phyloP scores from a whole-genome alignment of 2,329 filamentous ascomycete genomes.

The Pleoardoris graminearum region DNA sequence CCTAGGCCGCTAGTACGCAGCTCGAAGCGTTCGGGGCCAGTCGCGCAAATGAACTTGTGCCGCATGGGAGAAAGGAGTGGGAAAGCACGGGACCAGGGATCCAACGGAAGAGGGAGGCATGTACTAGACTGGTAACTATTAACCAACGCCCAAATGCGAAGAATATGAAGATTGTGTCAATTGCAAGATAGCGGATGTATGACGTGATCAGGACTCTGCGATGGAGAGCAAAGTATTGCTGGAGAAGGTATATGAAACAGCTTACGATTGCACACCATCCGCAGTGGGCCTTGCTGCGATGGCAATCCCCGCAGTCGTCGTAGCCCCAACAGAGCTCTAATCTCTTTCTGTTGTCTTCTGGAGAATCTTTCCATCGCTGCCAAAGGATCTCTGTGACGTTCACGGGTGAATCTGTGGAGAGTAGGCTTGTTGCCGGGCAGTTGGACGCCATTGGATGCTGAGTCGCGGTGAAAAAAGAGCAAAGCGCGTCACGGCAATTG shows the following conservation, averaged over 20 bases:
- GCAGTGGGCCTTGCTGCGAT: conserved; percentile 41
- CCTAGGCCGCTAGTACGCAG: conserved; percentile 50
- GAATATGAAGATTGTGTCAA: too few relatives aligned
- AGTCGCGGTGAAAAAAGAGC: too few relatives aligned
- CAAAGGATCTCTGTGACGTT: conserved; percentile 32
- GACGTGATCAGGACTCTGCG: too few relatives aligned
- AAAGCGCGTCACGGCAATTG: too few relatives aligned
- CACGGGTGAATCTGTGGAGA: conserved; percentile 6
- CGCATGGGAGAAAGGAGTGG: conserved; percentile 47
- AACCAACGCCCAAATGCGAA: too few relatives aligned
- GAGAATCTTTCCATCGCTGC: conserved; percentile 30
- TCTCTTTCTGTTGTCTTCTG: conserved; percentile 37
- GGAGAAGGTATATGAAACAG: conserved; percentile 12
- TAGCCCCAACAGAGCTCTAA: conserved; percentile 42
- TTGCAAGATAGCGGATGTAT: too few relatives aligned
- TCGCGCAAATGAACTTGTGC: conserved; percentile 41
- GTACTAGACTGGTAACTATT: conserved; percentile 40
- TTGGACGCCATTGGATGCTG: conserved; percentile 20
- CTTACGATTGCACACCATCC: conserved; percentile 52
- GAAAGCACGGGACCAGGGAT: conserved; percentile 42
- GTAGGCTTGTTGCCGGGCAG: conserved; percentile 17
- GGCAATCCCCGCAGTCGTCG: conserved; percentile 42
- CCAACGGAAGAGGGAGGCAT: conserved; percentile 48
- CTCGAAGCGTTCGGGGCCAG: conserved; percentile 50
- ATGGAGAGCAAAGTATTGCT: too few relatives aligned